These are phyloP conservation scores for Coccomyxa subellipsoidea DNA, from an alignment of 163 green algal genomes.

Conservation along the genomic window DNA sequence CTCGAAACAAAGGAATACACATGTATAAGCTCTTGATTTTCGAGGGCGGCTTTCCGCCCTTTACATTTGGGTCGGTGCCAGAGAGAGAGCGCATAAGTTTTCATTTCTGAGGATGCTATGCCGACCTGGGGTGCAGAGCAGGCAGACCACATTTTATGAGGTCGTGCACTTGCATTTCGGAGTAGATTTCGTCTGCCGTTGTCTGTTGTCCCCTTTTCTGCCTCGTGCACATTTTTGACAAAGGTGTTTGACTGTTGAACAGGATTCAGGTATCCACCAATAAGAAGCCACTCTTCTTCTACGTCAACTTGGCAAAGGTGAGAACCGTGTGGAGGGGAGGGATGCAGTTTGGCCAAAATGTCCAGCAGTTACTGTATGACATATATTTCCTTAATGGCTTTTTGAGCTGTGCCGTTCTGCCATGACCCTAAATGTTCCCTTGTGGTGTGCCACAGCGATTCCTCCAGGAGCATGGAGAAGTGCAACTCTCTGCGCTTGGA, in stretches of 20 bases:
- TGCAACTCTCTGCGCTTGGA: conserved; percentile 81
- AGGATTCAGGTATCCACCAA: conserved; percentile 72
- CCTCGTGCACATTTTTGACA: too few species aligned
- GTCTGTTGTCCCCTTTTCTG: too few species aligned
- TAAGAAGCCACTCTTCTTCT: conserved; percentile 77
- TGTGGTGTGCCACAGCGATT: conserved; percentile 36
- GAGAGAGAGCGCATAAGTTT: too few species aligned
- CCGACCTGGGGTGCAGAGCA: too few species aligned
- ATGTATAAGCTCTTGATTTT: neutral
- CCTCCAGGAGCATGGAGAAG: conserved; percentile 74
- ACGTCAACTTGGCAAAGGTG: conserved; percentile 71
- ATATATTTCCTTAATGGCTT: neutral
- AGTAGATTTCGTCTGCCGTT: too few species aligned
- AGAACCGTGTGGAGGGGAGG: neutral
- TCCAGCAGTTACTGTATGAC: neutral
- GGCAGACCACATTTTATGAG: too few species aligned
- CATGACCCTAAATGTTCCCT: neutral
- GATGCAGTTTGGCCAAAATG: neutral
- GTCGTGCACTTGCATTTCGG: too few species aligned
- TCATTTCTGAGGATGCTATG: too few species aligned
- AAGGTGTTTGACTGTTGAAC: conserved; percentile 6
- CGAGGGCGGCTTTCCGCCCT: neutral
- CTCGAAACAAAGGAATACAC: too few species aligned
- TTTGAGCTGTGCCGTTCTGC: neutral
- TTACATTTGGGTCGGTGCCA: too few species aligned